Evolutionary conservation across 331 rosid genomes (phyloP), one percentile per base, ranked within the genome.

Genomic region (Rhamnella rubrinervis): DNA sequence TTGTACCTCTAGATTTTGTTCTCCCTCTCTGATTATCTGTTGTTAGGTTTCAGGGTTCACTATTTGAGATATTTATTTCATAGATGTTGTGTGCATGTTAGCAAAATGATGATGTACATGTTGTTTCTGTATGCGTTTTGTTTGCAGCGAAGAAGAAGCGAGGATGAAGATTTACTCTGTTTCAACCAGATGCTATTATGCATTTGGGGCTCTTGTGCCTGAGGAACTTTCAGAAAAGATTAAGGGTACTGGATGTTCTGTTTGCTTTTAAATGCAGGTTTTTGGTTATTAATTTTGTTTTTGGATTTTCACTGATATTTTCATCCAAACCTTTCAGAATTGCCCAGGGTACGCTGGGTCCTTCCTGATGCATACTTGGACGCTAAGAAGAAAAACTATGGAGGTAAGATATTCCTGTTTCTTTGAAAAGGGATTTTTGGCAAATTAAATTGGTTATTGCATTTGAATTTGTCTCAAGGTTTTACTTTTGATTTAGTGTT

Each of bases 311-410:
- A 57, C 38, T 21, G 37, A 4, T 77, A 2, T 37, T 41, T 56
- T 31, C 13, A 17, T 16, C 23, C 41, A 11, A 18, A 7, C 68
- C 53, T 66, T 79, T 59, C 93, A 95, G 99, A 91, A 35, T 69
- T 95, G 77, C 92, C 96, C 6, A 60, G 70, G 17, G 99, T 95
- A 50, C 88, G 99, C 1, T 95, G 99, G 99, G 99, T 95, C 17
- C 99, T 95, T 77, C 99, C 99, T 21, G 99, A 95, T 82, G 91
- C 97, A 0, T 95, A 91, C 80, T 66, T 95, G 96, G 96, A 89
- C 78, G 98, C 91, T 0, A 87, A 50, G 86, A 89, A 91, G 67
- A 87, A 91, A 68, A 91, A 93, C 73, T 93, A 93, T 60, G 98
- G 98, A 84, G 98, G 98, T 93, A 80, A 67, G 40, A 2, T 63